Percentiles rank a stretch among this genome's conserved stretches.
Evolutionary conservation across 2,329 filamentous ascomycete genomes (phyloP).

Genomic region (Zasmidium citrigriseum): DNA sequence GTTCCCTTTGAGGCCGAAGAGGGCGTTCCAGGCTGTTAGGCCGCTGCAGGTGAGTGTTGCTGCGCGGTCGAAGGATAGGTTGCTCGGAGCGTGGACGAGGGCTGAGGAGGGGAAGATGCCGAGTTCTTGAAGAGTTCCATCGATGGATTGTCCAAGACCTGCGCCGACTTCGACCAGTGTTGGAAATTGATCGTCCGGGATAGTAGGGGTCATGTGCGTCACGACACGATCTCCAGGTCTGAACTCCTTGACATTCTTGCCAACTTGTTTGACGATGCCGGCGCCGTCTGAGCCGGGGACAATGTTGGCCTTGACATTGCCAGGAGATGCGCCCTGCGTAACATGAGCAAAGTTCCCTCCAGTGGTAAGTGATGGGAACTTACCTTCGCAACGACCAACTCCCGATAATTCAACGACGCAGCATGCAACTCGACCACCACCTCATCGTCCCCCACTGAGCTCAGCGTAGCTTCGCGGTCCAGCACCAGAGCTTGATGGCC

Average conservation of each 20-base stretch:
- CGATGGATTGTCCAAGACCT: constrained; percentile 26
- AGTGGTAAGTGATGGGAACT: no score
- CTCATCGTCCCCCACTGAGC: constrained; percentile 17
- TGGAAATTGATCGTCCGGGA: constrained; percentile 11
- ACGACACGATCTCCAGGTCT: constrained; percentile 57
- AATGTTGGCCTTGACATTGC: constrained; percentile 5
- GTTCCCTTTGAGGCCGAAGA: constrained; percentile 45
- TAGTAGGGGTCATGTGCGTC: constrained; percentile 15
- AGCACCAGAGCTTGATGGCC: constrained; percentile 17
- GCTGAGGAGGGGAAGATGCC: constrained; percentile 65
- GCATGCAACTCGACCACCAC: constrained; percentile 35
- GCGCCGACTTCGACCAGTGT: constrained; percentile 13
- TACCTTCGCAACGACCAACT: constrained; percentile 44
- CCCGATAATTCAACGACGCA: constrained; percentile 46
- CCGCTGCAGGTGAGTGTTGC: constrained; percentile 47
- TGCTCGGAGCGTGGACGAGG: constrained; percentile 33
- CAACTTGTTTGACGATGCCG: constrained; percentile 55
- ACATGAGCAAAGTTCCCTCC: no score
- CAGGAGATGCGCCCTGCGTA: constrained; percentile 8
- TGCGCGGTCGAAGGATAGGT: constrained; percentile 44
- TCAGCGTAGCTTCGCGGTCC: constrained; percentile 19
- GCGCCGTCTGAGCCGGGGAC: constrained; percentile 25
- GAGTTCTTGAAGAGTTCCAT: constrained; percentile 67
- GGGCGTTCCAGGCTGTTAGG: constrained; percentile 49
- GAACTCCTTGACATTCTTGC: constrained; percentile 58